phyloP scores from a whole-genome alignment of 331 rosid genomes.

The Rosa hybrid region DNA sequence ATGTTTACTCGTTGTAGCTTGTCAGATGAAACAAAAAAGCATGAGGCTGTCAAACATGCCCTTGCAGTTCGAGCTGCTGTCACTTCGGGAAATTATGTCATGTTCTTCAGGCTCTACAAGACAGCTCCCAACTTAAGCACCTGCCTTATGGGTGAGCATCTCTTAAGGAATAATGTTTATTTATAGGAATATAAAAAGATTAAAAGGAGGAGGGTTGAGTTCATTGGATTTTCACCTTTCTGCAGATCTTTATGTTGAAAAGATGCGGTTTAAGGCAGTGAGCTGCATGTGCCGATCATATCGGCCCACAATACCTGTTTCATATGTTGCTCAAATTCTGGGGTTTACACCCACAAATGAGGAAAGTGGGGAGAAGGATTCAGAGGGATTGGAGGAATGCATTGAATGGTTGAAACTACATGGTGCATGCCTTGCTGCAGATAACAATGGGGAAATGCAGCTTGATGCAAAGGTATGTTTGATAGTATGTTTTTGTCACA shows the following conservation, averaged over 20 bases:
- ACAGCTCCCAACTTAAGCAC: constrained; percentile 84
- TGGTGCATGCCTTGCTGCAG: constrained; percentile 66
- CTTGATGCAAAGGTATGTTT: constrained; percentile 77
- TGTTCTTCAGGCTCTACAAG: constrained; percentile 85
- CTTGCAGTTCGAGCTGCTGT: constrained; percentile 94
- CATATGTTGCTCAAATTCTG: constrained; percentile 77
- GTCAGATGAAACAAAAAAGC: constrained; percentile 68
- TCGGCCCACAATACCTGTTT: constrained; percentile 85
- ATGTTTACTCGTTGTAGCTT: constrained; percentile 50
- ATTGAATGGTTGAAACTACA: constrained; percentile 92
- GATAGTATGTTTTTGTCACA: not conserved
- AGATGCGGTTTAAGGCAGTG: constrained; percentile 93
- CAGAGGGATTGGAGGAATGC: constrained; percentile 76
- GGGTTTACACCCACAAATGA: constrained; percentile 60
- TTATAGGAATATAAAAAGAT: not conserved
- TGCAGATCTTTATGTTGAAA: constrained; percentile 86
- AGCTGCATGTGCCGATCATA: constrained; percentile 93
- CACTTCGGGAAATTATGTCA: constrained; percentile 82
- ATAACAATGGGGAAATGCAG: constrained; percentile 65
- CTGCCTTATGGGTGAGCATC: constrained; percentile 86
- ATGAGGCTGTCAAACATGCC: constrained; percentile 88
- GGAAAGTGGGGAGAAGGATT: constrained; percentile 54
- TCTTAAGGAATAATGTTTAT: not conserved
- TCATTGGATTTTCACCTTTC: constrained; percentile 8
- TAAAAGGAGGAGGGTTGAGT: not conserved